Evolutionary conservation across 768 basidiomycete genomes (phyloP).

Genomic region (Dentipellis fragilis): DNA sequence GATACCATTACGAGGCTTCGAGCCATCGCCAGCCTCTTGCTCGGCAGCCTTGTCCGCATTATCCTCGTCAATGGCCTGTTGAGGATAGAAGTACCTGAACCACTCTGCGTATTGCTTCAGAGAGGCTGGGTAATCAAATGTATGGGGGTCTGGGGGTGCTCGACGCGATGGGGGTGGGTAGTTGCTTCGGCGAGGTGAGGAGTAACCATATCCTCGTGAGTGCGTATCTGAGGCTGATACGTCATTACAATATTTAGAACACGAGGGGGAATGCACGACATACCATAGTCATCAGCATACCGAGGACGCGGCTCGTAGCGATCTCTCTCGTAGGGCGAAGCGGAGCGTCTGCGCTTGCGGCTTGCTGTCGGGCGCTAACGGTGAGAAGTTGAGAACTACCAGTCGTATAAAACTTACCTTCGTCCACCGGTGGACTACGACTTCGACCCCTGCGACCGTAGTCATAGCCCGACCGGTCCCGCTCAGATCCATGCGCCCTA

Average conservation of each 20-base stretch:
- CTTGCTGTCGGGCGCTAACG: slow-evolving; percentile 30
- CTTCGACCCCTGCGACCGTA: slow-evolving; percentile 64
- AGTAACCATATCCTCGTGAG: slow-evolving; percentile 54
- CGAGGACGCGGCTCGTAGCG: slow-evolving; percentile 76
- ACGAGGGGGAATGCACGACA: slow-evolving; percentile 13
- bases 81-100: slow-evolving; percentile 71
- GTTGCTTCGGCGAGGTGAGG: slow-evolving; percentile 50
- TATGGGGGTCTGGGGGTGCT: slow-evolving; percentile 69
- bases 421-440: slow-evolving; percentile 65
- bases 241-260: slow-evolving; percentile 5
- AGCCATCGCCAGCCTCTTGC: slow-evolving; percentile 72
- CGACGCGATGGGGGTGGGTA: slow-evolving; percentile 36
- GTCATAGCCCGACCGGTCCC: slow-evolving; percentile 61
- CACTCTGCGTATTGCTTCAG: slow-evolving; percentile 83
- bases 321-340: slow-evolving; percentile 75
- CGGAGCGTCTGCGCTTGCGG: slow-evolving; percentile 70
- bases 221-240: slow-evolving; percentile 40
- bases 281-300: slow-evolving; percentile 77
- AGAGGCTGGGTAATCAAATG: slow-evolving; percentile 71
- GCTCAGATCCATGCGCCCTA: slow-evolving; percentile 57
- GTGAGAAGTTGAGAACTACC: background rate
- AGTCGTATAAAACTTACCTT: slow-evolving; percentile 32
- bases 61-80: slow-evolving; percentile 75
- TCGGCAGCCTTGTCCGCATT: slow-evolving; percentile 77
- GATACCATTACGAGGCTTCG: slow-evolving; percentile 79